Evolutionary conservation across 176 grass and related monocot genomes (phyloP).

Genomic region (Carex kokanica): DNA sequence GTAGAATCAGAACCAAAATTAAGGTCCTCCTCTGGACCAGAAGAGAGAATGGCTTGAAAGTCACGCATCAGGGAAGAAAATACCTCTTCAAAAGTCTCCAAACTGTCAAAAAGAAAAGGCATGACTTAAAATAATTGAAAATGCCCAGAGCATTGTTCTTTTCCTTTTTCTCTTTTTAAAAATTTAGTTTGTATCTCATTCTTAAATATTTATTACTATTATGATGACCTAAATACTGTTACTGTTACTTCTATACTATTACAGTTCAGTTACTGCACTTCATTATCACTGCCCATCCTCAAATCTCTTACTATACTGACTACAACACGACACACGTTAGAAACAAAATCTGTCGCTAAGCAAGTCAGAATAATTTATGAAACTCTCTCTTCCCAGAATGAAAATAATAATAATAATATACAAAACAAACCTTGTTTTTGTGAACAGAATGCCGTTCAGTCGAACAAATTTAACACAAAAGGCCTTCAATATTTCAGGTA

Average conservation of each 20-base stretch:
- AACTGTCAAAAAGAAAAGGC: slow-evolving; percentile 38
- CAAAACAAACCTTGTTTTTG: slow-evolving; percentile 49
- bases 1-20: slow-evolving; percentile 63
- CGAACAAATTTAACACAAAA: slow-evolving; percentile 82
- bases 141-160: background rate
- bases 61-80: slow-evolving; percentile 49
- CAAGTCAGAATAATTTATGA: background rate
- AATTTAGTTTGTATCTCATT: background rate
- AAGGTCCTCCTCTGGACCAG: slow-evolving; percentile 61
- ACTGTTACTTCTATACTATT: background rate
- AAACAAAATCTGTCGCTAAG: background rate
- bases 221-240: background rate
- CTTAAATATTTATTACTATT: background rate
- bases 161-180: background rate
- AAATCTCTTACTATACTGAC: background rate
- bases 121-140: background rate
- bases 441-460: slow-evolving; percentile 92
- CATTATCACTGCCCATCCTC: background rate
- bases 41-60: slow-evolving; percentile 74
- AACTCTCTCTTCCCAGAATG: background rate
- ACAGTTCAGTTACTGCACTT: background rate
- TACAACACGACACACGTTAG: background rate
- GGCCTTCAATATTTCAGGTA: slow-evolving; percentile 56
- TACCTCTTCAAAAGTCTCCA: slow-evolving; percentile 86
- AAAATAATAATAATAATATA: background rate